Conservation (phyloP, 305 asterid genomes). For the Rubia tinctorum region DNA sequence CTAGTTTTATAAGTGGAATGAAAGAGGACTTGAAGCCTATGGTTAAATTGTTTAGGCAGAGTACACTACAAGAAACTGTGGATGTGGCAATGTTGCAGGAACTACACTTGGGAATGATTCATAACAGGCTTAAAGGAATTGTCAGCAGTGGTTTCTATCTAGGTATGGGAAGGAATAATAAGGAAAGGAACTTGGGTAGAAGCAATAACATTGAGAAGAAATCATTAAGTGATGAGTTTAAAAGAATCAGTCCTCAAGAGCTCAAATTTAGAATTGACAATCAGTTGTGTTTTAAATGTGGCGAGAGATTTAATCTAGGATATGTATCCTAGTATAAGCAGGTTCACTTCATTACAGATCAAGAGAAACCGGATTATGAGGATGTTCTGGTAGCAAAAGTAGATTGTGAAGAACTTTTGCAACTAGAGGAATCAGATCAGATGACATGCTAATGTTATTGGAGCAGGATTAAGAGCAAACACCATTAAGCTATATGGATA, state of each 20-base stretch:
- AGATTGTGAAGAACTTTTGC: too few species aligned
- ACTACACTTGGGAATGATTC: not conserved
- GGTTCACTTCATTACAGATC: not conserved
- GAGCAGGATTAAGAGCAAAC: too few species aligned
- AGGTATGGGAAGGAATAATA: not conserved
- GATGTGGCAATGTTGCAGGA: not conserved
- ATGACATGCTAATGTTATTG: too few species aligned
- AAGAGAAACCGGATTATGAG: not conserved
- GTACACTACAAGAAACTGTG: not conserved
- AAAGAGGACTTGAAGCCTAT: not conserved
- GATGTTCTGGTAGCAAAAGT: not conserved
- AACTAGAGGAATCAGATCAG: too few species aligned
- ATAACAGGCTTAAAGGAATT: not conserved
- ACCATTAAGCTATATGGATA: too few species aligned
- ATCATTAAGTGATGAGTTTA: not conserved
- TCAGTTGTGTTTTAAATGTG: not conserved
- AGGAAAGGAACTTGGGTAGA: not conserved
- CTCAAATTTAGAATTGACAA: not conserved
- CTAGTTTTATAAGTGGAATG: too few species aligned
- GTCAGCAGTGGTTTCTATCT: too few species aligned
- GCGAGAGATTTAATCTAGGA: not conserved
- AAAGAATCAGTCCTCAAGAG: not conserved
- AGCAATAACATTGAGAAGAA: too few species aligned
- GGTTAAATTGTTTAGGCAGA: not conserved
- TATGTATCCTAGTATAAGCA: not conserved